Percentiles rank a stretch among this genome's conserved stretches.
Conservation (phyloP, 208 protist genomes). For the Balamuthia mandrillaris region DNA sequence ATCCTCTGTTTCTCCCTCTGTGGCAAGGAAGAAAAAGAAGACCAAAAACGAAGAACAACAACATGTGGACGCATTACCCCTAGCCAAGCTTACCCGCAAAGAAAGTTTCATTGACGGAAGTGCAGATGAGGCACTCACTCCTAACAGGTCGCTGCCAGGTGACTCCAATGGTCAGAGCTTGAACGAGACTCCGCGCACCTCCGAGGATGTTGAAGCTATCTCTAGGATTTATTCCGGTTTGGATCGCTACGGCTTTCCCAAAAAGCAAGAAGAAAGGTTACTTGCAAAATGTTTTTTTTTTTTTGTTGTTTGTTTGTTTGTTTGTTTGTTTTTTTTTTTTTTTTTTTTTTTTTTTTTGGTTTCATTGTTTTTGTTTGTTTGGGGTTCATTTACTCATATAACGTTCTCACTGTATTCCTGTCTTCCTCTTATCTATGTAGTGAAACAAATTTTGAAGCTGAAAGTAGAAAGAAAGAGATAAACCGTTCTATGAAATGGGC, state of each 20-base stretch:
- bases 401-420: too few species aligned
- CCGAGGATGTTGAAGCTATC: not conserved
- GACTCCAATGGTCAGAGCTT: not conserved
- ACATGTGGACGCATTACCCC: not conserved
- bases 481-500: not conserved
- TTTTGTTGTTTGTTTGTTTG: not conserved
- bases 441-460: not conserved
- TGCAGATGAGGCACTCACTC: not conserved
- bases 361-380: not conserved
- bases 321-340: not conserved
- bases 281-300: not conserved
- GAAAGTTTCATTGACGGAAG: not conserved
- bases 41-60: too few species aligned
- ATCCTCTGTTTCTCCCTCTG: too few species aligned
- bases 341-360: not conserved
- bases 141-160: not conserved
- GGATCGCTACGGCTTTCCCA: slow-evolving; percentile 21
- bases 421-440: too few species aligned
- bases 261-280: not conserved
- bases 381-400: too few species aligned
- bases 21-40: too few species aligned
- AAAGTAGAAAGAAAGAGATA: slow-evolving; percentile 4
- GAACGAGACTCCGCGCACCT: not conserved
- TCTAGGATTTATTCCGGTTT: not conserved
- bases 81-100: not conserved